Base-by-base conservation (phyloP, 1,284 basidiomycete genomes). In the Pseudozyma thailandica region DNA sequence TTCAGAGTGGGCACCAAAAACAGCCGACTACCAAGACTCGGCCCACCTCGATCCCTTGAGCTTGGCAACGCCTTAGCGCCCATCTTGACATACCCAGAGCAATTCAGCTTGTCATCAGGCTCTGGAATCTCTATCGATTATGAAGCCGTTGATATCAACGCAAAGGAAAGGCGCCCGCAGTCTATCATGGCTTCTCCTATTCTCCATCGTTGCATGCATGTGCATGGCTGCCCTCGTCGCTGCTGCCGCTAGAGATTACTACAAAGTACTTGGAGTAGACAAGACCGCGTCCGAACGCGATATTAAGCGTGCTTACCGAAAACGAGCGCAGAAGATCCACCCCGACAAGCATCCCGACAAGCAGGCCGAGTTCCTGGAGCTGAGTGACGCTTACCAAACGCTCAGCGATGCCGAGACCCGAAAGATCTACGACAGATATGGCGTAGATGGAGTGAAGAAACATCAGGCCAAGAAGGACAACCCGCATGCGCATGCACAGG, bases 331-430 rank as follows among this genome's bases (percentile, higher is more conserved):
- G 39, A 76, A 78, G 45, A 72, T 82, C 18, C 81, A 82, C 46
- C 81, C 81, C 0, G 81, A 82, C 70, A 82, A 82, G 53, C 75
- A 82, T 52, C 81, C 81, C 4, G 81, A 82, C 46, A 80, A 80
- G 63, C 72, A 77, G 26, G 64, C 70, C 30, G 79, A 80, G 61
- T 82, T 82, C 16, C 74, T 82, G 82, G 86, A 83, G 89, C 63
- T 82, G 25, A 77, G 75, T 33, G 81, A 82, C 35, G 81, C 81
- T 10, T 82, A 82, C 44, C 80, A 82, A 56, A 64, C 71, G 9
- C 68, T 82, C 12, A 72, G 70, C 30, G 81, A 82, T 31, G 50
- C 72, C 0, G 76, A 82, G 49, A 59, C 70, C 21, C 69, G 80
- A 50, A 70, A 70, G 50, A 74, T 82, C 35, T 82, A 82, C 69